Evolutionary conservation across 805 yeast genomes (phyloP).

Genomic region (Wickerhamiella azyma): DNA sequence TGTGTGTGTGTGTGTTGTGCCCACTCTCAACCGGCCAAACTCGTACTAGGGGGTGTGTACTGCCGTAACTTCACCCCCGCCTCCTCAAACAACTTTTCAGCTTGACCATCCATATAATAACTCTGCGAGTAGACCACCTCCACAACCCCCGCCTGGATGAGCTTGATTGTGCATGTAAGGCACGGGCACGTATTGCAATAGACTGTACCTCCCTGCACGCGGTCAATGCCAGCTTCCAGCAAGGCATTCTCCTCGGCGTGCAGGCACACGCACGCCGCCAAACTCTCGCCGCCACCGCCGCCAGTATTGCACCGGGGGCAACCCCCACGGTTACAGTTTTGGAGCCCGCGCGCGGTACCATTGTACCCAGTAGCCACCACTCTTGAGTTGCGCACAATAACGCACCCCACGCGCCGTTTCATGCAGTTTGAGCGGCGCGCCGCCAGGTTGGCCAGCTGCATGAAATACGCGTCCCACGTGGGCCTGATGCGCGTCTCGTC

Average conservation of each 20-base stretch:
- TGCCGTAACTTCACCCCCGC: slow-evolving; percentile 67
- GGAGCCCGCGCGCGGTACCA: slow-evolving; percentile 84
- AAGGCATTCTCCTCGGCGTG: slow-evolving; percentile 98
- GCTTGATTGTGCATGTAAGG: slow-evolving; percentile 86
- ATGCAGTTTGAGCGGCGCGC: slow-evolving; percentile 89
- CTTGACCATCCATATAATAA: slow-evolving; percentile 79
- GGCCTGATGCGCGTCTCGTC: slow-evolving; percentile 65
- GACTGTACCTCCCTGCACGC: slow-evolving; percentile 51
- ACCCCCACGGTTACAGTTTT: slow-evolving; percentile 92
- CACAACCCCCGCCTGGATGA: slow-evolving; percentile 78
- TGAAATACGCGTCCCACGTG: slow-evolving; percentile 91
- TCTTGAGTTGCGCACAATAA: slow-evolving; percentile 69
- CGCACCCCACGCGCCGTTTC: slow-evolving; percentile 97
- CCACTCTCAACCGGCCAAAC: neutral
- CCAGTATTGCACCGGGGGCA: slow-evolving; percentile 67
- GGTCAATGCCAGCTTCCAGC: slow-evolving; percentile 82
- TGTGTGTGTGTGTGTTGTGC: too few relatives aligned
- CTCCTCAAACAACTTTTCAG: slow-evolving; percentile 53
- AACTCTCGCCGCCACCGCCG: slow-evolving; percentile 49
- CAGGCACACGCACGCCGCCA: slow-evolving; percentile 78
- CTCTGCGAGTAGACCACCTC: slow-evolving; percentile 90
- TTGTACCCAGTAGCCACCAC: slow-evolving; percentile 95
- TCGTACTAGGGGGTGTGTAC: slow-evolving; percentile 28
- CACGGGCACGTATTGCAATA: slow-evolving; percentile 97
- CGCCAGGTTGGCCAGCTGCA: slow-evolving; percentile 86